These are phyloP conservation scores for Larix kaempferi DNA, from an alignment of 75 land plant species.

Conservation along the genomic window DNA sequence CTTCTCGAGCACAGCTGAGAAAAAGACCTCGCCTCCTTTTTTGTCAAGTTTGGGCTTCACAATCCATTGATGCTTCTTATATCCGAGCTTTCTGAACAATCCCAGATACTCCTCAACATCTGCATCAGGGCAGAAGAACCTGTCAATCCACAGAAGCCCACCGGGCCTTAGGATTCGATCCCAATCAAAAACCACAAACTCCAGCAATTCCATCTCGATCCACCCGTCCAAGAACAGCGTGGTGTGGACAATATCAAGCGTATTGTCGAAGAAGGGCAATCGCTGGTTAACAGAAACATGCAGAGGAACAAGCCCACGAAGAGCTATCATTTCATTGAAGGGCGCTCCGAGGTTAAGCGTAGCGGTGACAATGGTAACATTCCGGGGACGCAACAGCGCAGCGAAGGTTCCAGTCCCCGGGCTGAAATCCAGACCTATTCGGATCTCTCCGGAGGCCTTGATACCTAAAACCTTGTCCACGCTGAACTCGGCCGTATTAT, in stretches of 20 bases:
- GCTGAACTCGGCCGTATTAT: slow-evolving; percentile 29
- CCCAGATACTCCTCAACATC: slow-evolving; percentile 38
- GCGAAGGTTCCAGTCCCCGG: slow-evolving; percentile 46
- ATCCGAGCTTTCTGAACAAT: slow-evolving; percentile 36
- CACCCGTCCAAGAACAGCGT: slow-evolving; percentile 57
- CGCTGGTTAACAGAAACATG: slow-evolving; percentile 40
- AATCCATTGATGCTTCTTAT: slow-evolving; percentile 39
- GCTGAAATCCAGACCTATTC: slow-evolving; percentile 49
- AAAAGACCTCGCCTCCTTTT: slow-evolving; percentile 39
- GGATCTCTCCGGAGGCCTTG: slow-evolving; percentile 37
- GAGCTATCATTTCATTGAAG: slow-evolving; percentile 55
- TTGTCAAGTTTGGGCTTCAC: slow-evolving; percentile 46
- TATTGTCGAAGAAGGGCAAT: slow-evolving; percentile 57
- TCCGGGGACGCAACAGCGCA: slow-evolving; percentile 40
- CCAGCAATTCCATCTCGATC: slow-evolving; percentile 37
- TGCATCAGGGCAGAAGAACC: slow-evolving; percentile 41
- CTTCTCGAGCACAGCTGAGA: slow-evolving; percentile 56
- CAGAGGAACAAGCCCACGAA: slow-evolving; percentile 48
- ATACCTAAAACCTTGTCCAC: slow-evolving; percentile 32
- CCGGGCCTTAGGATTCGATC: slow-evolving; percentile 50
- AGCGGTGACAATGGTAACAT: slow-evolving; percentile 41
- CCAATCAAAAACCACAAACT: slow-evolving; percentile 54
- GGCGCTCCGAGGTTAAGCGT: slow-evolving; percentile 59
- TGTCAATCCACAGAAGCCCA: slow-evolving; percentile 56
- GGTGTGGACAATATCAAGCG: slow-evolving; percentile 49